A percentile compares a stretch with the other conserved stretches of the same genome.
These are phyloP conservation scores for Aspergillus calidoustus DNA, from an alignment of 2,329 filamentous ascomycete genomes.

Conservation along the genomic window DNA sequence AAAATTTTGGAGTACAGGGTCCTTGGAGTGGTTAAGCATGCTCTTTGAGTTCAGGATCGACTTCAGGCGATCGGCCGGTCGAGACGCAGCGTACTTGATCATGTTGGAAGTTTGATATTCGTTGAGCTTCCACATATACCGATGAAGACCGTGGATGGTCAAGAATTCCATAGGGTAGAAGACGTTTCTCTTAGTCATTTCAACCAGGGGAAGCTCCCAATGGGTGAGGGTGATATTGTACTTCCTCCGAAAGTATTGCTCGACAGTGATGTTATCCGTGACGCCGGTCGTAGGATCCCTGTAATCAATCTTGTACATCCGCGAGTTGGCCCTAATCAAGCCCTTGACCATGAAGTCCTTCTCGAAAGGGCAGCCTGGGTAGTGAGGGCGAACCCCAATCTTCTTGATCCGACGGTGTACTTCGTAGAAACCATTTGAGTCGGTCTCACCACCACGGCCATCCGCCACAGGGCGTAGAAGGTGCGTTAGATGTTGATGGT, in stretches of 20 bases:
- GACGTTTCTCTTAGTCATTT: constrained; percentile 60
- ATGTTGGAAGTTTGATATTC: constrained; percentile 74
- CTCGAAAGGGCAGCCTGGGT: constrained; percentile 38
- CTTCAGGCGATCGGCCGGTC: constrained; percentile 68
- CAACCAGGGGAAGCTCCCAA: constrained; percentile 59
- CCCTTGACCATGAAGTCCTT: constrained; percentile 57
- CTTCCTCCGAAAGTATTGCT: constrained; percentile 58
- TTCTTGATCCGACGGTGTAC: constrained; percentile 39
- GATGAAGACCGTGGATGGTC: constrained; percentile 58
- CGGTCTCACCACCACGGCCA: constrained; percentile 29
- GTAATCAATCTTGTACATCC: constrained; percentile 49
- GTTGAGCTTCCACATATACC: constrained; percentile 62
- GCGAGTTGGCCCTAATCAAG: constrained; percentile 50
- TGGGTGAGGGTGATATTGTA: constrained; percentile 55
- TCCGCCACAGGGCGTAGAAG: constrained; percentile 30
- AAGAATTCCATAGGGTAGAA: constrained; percentile 63
- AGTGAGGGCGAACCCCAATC: constrained; percentile 43
- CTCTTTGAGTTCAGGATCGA: constrained; percentile 72
- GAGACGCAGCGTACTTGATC: constrained; percentile 91
- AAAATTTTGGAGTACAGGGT: constrained; percentile 73
- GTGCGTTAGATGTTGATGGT: constrained; percentile 37
- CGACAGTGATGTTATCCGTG: constrained; percentile 60
- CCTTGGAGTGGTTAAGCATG: constrained; percentile 69
- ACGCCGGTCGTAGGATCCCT: constrained; percentile 46
- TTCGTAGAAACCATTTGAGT: constrained; percentile 31